Conservation (phyloP, 805 yeast species). For the Lipomyces yamanashiensis region DNA sequence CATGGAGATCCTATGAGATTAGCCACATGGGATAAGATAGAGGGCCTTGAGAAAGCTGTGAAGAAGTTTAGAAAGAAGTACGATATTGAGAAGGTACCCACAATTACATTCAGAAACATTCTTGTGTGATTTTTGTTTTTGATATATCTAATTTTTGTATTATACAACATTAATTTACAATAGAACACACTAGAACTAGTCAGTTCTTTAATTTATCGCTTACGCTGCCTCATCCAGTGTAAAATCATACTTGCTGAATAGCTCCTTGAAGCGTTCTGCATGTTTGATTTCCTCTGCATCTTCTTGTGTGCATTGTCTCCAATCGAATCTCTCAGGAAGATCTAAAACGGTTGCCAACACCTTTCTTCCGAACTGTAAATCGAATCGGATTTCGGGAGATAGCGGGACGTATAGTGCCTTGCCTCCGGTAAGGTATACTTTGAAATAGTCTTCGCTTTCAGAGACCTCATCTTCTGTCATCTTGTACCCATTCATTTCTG, state of each 20-base stretch:
- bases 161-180: background rate
- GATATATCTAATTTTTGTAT: background rate
- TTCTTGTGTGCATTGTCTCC: constrained; percentile 79
- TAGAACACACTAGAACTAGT: background rate
- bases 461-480: constrained; percentile 41
- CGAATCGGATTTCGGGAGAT: constrained; percentile 50
- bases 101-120: constrained; percentile 33
- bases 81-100: constrained; percentile 30
- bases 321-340: constrained; percentile 63
- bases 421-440: constrained; percentile 36
- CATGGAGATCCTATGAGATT: constrained; percentile 16
- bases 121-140: constrained; percentile 11
- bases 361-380: constrained; percentile 83
- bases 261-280: constrained; percentile 63
- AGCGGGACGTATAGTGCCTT: constrained; percentile 26
- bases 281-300: constrained; percentile 65
- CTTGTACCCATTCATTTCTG: constrained; percentile 38
- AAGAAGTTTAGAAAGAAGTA: constrained; percentile 55
- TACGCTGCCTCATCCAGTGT: constrained; percentile 36
- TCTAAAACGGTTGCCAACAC: constrained; percentile 69
- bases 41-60: constrained; percentile 62
- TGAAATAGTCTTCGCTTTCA: constrained; percentile 42
- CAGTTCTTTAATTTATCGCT: background rate
- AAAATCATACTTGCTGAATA: constrained; percentile 61
- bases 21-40: constrained; percentile 45